Base-by-base conservation (phyloP, 306 rosid genomes). In the Lathyrus tuberosus region DNA sequence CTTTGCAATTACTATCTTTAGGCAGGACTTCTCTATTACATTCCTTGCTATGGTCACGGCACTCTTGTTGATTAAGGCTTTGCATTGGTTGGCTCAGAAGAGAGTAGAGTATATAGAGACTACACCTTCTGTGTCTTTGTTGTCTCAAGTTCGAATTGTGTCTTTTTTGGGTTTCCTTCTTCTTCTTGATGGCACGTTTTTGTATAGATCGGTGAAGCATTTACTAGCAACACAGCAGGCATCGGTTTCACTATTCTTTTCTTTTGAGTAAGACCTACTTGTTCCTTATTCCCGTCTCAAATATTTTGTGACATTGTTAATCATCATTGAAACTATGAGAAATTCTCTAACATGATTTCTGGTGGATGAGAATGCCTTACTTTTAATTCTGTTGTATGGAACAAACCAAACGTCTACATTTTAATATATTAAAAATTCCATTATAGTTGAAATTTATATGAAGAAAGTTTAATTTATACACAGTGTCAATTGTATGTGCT, bases 21-120 rank as follows among this genome's bases (percentile, higher is more conserved):
- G 99, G 81, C 99, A 95, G 87, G 97, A 95, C 35, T 91, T 95
- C 66, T 95, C 99, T 2, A 95, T 95, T 56, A 79, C 93, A 0
- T 95, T 95, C 62, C 91, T 95, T 78, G 96, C 91, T 0, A 91
- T 89, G 96, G 99, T 95, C 37, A 91, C 99, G 0, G 88, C 91
- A 11, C 75, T 95, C 43, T 76, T 95, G 77, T 77, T 91, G 48
- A 89, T 95, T 68, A 95, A 95, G 86, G 95, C 97, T 49, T 73
- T 95, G 84, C 99, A 91, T 79, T 95, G 99, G 99, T 79, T 95
- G 85, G 99, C 91, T 65, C 99, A 95, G 76, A 95, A 95, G 83
- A 87, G 99, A 73, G 96, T 95, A 5, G 99, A 95, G 84, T 95
- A 95, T 78, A 89, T 95, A 9, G 99, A 95, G 84, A 95, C 99